Evolutionary conservation across 73 alveolate species (phyloP).

Genomic region (Stentor coeruleus): DNA sequence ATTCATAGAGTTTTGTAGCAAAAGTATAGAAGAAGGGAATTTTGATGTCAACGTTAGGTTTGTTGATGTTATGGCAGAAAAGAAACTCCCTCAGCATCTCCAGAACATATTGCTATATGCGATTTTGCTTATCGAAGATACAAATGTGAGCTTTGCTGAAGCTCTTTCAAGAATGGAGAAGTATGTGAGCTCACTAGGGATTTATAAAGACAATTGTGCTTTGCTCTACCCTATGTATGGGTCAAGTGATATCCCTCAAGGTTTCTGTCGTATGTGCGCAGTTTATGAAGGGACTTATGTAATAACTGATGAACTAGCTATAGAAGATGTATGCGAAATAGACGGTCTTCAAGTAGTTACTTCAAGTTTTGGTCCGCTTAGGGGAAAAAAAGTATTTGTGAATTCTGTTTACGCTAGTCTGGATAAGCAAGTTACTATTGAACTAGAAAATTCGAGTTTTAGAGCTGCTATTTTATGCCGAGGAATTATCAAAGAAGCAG

Average conservation of each 20-base stretch:
- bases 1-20: background rate
- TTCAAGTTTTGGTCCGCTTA: background rate
- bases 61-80: background rate
- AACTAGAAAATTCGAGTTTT: background rate
- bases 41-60: background rate
- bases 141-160: background rate
- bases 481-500: constrained; percentile 1
- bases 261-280: constrained; percentile 22
- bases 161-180: background rate
- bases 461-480: constrained; percentile 5
- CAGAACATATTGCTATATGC: constrained; percentile 4
- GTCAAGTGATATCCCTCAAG: constrained; percentile 20
- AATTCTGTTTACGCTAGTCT: background rate
- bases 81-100: background rate
- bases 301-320: background rate
- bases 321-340: background rate
- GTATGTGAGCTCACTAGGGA: constrained; percentile 12
- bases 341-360: background rate
- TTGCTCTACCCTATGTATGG: constrained; percentile 24
- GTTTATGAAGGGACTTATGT: constrained; percentile 24
- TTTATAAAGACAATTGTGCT: constrained; percentile 4
- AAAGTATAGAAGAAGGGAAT: background rate
- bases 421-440: background rate
- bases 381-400: background rate
- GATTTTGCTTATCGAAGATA: background rate